Conservation (phyloP, 2,329 filamentous ascomycete genomes). For the Gyromitra esculenta region DNA sequence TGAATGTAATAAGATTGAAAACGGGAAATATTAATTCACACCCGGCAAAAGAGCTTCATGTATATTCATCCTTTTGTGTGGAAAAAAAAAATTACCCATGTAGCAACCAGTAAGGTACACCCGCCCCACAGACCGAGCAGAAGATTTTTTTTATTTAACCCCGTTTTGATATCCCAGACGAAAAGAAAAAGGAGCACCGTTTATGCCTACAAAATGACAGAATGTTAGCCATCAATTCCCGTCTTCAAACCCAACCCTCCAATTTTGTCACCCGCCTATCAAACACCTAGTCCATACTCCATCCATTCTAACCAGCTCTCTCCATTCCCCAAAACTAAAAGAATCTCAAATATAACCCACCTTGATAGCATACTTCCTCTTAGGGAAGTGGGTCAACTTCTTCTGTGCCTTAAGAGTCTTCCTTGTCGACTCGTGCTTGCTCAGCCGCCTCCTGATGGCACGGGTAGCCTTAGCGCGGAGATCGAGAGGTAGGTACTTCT, state of each 20-base stretch:
- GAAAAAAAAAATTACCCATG: slow-evolving; percentile 41
- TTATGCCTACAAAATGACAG: slow-evolving; percentile 44
- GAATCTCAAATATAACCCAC: slow-evolving; percentile 65
- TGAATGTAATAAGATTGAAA: slow-evolving; percentile 12
- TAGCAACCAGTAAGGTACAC: slow-evolving; percentile 42
- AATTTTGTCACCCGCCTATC: neutral
- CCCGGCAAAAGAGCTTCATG: slow-evolving; percentile 32
- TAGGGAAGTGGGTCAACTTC: slow-evolving; percentile 93
- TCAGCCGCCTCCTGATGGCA: slow-evolving; percentile 94
- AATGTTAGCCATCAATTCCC: slow-evolving; percentile 17
- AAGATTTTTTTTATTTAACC: slow-evolving; percentile 49
- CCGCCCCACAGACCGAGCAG: slow-evolving; percentile 45
- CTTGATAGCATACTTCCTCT: slow-evolving; percentile 99
- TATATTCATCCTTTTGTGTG: slow-evolving; percentile 31
- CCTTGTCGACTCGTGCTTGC: slow-evolving; percentile 85
- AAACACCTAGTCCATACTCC: neutral
- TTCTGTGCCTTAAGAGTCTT: slow-evolving; percentile 96
- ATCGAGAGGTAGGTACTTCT: slow-evolving; percentile 99
- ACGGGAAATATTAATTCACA: slow-evolving; percentile 33
- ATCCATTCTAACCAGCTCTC: neutral
- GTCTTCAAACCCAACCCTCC: neutral
- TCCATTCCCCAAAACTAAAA: slow-evolving; percentile 1
- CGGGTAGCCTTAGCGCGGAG: slow-evolving; percentile 98
- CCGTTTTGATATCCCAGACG: slow-evolving; percentile 46
- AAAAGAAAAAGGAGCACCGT: slow-evolving; percentile 41